A percentile compares a stretch with the other conserved stretches of the same genome.
Conservation (phyloP, 805 yeast species). For the Grigorovia transvaalensis region DNA sequence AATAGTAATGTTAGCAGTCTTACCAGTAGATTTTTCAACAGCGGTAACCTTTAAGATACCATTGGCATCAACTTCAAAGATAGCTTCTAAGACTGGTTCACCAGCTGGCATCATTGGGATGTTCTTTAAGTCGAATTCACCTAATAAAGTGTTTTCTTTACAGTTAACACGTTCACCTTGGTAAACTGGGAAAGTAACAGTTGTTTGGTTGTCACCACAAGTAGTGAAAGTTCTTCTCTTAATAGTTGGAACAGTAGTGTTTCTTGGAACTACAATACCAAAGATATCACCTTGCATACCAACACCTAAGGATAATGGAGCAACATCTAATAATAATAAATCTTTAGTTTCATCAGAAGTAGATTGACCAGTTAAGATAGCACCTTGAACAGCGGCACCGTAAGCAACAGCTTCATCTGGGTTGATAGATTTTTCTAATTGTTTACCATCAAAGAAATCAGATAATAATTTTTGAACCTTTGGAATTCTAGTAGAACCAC, state of each 20-base stretch:
- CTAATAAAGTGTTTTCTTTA: slow-evolving; percentile 92
- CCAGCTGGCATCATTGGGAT: slow-evolving; percentile 99
- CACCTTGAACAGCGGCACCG: slow-evolving; percentile 99
- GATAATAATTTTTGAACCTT: slow-evolving; percentile 91
- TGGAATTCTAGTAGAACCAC: slow-evolving; percentile 98
- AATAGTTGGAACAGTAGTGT: slow-evolving; percentile 98
- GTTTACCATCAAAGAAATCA: slow-evolving; percentile 95
- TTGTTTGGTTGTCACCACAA: slow-evolving; percentile 96
- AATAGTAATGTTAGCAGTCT: slow-evolving; percentile 95
- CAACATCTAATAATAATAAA: slow-evolving; percentile 87
- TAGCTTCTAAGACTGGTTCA: slow-evolving; percentile 98
- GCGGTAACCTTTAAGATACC: slow-evolving; percentile 99
- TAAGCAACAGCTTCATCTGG: slow-evolving; percentile 99
- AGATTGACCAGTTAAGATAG: slow-evolving; percentile 91
- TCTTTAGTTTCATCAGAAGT: slow-evolving; percentile 94
- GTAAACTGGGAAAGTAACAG: slow-evolving; percentile 97
- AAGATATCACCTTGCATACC: slow-evolving; percentile 99
- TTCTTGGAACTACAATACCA: slow-evolving; percentile 98
- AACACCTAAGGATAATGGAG: slow-evolving; percentile 98
- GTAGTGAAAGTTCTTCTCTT: slow-evolving; percentile 99
- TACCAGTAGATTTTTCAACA: slow-evolving; percentile 96
- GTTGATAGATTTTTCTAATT: slow-evolving; percentile 92
- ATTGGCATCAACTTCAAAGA: slow-evolving; percentile 97
- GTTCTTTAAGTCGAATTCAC: slow-evolving; percentile 97
- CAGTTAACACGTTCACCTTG: slow-evolving; percentile 99